Conservation (phyloP, 2,329 filamentous ascomycete genomes). For the Dactylellina parvicollis region DNA sequence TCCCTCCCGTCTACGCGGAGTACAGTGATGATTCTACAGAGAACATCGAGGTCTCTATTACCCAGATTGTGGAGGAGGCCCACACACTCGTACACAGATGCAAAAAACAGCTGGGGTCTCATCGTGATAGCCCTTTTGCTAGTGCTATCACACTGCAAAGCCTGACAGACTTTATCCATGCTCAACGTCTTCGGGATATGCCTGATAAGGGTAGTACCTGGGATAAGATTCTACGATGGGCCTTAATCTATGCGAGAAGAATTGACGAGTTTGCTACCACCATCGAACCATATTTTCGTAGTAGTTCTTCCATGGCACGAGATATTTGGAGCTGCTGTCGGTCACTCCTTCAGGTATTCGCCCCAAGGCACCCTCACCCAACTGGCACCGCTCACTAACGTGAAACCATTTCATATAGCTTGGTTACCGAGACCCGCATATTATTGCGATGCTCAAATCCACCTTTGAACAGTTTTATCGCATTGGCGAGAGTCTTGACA, state of each 20-base stretch:
- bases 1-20: neutral
- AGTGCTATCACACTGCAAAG: conserved; percentile 11
- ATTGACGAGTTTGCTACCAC: conserved; percentile 26
- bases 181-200: conserved; percentile 39
- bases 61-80: conserved; percentile 16
- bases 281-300: conserved; percentile 22
- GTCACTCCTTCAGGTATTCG: conserved; percentile 27
- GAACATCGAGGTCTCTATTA: conserved; percentile 26
- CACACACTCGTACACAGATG: conserved; percentile 16
- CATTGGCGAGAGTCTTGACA: conserved; percentile 34
- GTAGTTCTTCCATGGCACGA: conserved; percentile 13
- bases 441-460: conserved; percentile 19
- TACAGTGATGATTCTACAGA: conserved; percentile 4
- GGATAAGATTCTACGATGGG: conserved; percentile 36
- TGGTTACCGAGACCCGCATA: conserved; percentile 16
- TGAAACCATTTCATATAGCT: neutral
- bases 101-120: conserved; percentile 30
- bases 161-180: conserved; percentile 29
- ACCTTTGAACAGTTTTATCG: conserved; percentile 32
- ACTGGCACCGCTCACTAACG: neutral
- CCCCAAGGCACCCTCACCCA: neutral
- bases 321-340: conserved; percentile 35
- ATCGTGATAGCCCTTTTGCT: conserved; percentile 18
- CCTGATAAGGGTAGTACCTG: conserved; percentile 33
- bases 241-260: conserved; percentile 14